Base-by-base conservation (phyloP, 169 alveolate species). In the Babesia ovis region DNA sequence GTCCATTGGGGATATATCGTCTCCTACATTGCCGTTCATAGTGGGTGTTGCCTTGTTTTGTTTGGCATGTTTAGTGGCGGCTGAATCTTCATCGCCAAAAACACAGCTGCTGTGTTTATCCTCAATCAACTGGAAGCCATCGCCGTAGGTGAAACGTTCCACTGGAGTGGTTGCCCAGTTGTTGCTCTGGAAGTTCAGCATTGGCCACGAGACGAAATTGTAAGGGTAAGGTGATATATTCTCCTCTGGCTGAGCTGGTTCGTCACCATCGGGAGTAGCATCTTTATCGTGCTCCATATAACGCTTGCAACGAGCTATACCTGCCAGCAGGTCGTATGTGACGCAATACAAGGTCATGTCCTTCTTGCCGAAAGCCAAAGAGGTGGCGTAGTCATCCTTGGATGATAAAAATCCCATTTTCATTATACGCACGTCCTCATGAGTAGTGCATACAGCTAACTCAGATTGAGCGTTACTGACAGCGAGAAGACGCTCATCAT, bases 151-250 rank as follows among this genome's bases (percentile, higher is more conserved):
- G 23, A 64, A 46, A 9, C 54, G 31, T n/a, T 46, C 53, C 39
- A 46, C 12, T 11, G 74, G 45, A 11, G 32, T 18, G 1, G 74
- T 64, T 20, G 45, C 37, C 74, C 74, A 64, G n/a, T 64, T 54
- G 51, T 64, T 64, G 61, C 74, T 64, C 61, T 46, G 48, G 74
- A 64, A 64, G 51, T 64, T 64, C 46, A 64, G 46, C 74, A 64
- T 32, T 14, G 74, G 74, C 74, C 74, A 64, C 12, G 16, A 22
- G 62, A 64, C 74, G 16, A 64, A 32, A 31, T 64, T 64, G 51
- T 48, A 64, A 2, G 74, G 74, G n/a, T 57, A 22, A 8, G 67
- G 50, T 5, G 8, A 53, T n/a, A n/a, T n/a, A n/a, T n/a, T n/a
- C n/a, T n/a, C n/a, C n/a, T n/a, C n/a, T n/a, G n/a, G n/a, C n/a